These are phyloP conservation scores for Monilinia vaccinii-corymbosi DNA, from an alignment of 2,329 filamentous ascomycete genomes.

Conservation along the genomic window DNA sequence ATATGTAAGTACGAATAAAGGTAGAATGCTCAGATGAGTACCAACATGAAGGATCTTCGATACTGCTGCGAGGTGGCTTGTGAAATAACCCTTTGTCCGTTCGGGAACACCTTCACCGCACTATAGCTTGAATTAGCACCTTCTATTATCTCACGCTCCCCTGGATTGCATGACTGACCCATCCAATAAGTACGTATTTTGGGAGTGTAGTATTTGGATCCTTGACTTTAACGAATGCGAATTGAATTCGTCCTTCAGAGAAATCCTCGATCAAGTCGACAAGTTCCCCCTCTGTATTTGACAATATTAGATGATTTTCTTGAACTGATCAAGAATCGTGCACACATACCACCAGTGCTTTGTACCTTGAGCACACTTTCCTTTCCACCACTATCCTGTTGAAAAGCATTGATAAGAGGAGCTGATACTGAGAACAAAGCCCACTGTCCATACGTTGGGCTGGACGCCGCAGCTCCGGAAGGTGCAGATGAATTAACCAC, in stretches of 20 bases:
- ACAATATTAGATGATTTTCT: not conserved
- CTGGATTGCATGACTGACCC: constrained; percentile 40
- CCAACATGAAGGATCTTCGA: constrained; percentile 78
- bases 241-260: constrained; percentile 92
- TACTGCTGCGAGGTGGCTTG: constrained; percentile 81
- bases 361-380: constrained; percentile 96
- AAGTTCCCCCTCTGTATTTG: constrained; percentile 70
- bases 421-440: constrained; percentile 89
- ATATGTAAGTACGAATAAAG: constrained; percentile 10
- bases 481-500: constrained; percentile 53
- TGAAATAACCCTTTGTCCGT: constrained; percentile 96
- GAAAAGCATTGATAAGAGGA: constrained; percentile 86
- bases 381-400: constrained; percentile 69
- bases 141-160: not conserved
- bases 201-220: constrained; percentile 85
- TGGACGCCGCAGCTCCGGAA: constrained; percentile 49
- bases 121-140: constrained; percentile 33
- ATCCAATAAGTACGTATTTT: constrained; percentile 88
- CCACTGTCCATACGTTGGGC: constrained; percentile 84
- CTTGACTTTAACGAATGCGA: constrained; percentile 93
- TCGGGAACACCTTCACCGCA: constrained; percentile 98
- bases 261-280: constrained; percentile 89
- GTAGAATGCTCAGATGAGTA: constrained; percentile 6
- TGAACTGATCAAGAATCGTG: not conserved
- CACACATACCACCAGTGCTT: constrained; percentile 63